A percentile compares a stretch with the other conserved stretches of the same genome.
phyloP scores from a whole-genome alignment of 1,284 basidiomycete genomes.

The Cystobasidium slooffiae region DNA sequence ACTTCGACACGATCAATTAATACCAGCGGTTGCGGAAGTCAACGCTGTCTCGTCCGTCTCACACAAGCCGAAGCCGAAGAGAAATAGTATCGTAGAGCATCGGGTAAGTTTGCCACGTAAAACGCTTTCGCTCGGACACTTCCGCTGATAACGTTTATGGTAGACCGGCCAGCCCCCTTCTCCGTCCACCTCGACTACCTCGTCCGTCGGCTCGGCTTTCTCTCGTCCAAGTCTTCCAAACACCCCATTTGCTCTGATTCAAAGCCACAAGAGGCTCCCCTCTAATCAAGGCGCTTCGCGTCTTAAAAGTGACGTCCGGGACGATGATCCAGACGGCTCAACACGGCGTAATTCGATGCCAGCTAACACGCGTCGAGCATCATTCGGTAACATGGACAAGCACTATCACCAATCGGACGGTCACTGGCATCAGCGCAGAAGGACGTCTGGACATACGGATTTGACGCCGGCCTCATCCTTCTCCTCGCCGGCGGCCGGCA shows the following conservation, averaged over 20 bases:
- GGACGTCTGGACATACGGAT: conserved; percentile 70
- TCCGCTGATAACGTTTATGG: not conserved
- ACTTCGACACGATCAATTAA: conserved; percentile 63
- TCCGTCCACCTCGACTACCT: conserved; percentile 88
- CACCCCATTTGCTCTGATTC: conserved; percentile 55
- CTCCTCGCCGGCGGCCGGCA: conserved; percentile 66
- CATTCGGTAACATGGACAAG: conserved; percentile 59
- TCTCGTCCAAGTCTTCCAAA: conserved; percentile 71
- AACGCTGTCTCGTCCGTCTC: conserved; percentile 30
- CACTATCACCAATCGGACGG: not conserved
- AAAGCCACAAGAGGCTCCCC: conserved; percentile 72
- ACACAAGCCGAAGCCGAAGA: conserved; percentile 50
- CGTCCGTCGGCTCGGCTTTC: conserved; percentile 87
- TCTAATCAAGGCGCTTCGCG: conserved; percentile 77
- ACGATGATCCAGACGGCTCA: conserved; percentile 61
- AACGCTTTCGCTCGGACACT: not conserved
- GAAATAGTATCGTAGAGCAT: conserved; percentile 49
- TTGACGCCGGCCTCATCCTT: conserved; percentile 68
- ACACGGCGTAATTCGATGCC: conserved; percentile 81
- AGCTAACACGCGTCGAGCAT: conserved; percentile 82
- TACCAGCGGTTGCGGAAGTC: conserved; percentile 33
- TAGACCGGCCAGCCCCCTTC: conserved; percentile 60
- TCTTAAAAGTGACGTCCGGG: conserved; percentile 70
- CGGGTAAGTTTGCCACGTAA: conserved; percentile 41
- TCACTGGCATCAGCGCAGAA: conserved; percentile 68